A percentile compares a stretch with the other conserved stretches of the same genome.
Evolutionary conservation across 176 grass and related monocot species (phyloP).

Genomic region (Bolboschoenus planiculmis): DNA sequence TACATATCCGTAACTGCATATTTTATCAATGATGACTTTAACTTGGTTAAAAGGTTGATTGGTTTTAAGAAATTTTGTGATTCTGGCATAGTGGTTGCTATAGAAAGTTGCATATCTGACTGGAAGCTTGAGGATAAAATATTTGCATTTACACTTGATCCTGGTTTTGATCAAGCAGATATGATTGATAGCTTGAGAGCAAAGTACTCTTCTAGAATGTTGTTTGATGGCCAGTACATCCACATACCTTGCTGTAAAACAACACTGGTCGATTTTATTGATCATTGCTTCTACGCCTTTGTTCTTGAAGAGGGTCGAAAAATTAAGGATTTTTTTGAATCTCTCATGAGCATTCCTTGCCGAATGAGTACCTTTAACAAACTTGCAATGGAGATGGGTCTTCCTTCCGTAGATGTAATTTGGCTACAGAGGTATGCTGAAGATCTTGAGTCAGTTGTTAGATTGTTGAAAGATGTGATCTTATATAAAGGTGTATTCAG

Average conservation of each 20-base stretch:
- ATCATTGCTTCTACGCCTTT: slow-evolving; percentile 7
- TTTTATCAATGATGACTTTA: background rate
- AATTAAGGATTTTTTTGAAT: background rate
- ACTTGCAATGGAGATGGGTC: background rate
- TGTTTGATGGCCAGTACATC: slow-evolving; percentile 15
- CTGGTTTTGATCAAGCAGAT: background rate
- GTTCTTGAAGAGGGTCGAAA: background rate
- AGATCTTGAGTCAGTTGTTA: background rate
- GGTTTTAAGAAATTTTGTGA: slow-evolving; percentile 1
- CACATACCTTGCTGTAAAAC: background rate
- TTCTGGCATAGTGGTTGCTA: background rate
- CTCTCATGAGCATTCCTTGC: background rate
- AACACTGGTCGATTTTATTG: slow-evolving; percentile 1
- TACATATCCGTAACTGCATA: background rate
- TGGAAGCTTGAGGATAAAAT: slow-evolving; percentile 5
- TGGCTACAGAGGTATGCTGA: background rate
- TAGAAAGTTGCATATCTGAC: slow-evolving; percentile 3
- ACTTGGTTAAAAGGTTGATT: slow-evolving; percentile 6
- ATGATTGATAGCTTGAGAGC: slow-evolving; percentile 10
- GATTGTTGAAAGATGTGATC: background rate
- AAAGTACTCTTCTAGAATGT: slow-evolving; percentile 12
- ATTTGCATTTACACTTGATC: background rate
- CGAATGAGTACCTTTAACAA: slow-evolving; percentile 5
- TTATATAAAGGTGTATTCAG: slow-evolving; percentile 11
- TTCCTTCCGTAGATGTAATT: background rate